Percentiles rank a stretch among this genome's conserved stretches.
phyloP scores from a whole-genome alignment of 176 grass and related monocot species.

The Elymus sibiricus region DNA sequence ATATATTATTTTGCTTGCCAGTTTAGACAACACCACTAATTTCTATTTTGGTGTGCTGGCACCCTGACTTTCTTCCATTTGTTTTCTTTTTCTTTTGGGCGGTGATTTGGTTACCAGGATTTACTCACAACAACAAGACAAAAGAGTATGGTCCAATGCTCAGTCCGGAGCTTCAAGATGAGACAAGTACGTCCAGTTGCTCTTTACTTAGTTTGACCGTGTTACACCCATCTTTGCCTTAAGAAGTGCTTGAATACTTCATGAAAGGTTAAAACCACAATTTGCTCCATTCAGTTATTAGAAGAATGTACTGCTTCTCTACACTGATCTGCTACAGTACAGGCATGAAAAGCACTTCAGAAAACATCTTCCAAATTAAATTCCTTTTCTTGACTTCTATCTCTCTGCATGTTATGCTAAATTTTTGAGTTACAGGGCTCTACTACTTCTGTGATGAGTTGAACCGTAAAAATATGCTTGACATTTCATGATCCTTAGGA shows the following conservation, averaged over 20 bases:
- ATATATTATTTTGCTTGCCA: not conserved
- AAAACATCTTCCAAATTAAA: not conserved
- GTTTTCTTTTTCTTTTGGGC: not conserved
- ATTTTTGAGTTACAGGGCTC: not conserved
- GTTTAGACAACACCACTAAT: not conserved
- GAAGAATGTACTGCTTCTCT: not conserved
- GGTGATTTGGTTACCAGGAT: conserved; percentile 32
- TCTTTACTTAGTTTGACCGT: not conserved
- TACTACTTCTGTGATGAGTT: not conserved
- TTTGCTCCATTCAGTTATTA: not conserved
- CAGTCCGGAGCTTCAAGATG: conserved; percentile 31
- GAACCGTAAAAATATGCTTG: not conserved
- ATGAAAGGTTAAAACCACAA: not conserved
- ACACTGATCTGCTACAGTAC: not conserved
- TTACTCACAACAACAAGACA: conserved; percentile 26
- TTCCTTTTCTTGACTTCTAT: not conserved
- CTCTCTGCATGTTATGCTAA: not conserved
- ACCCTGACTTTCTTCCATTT: not conserved
- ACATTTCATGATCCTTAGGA: not conserved
- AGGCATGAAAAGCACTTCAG: not conserved
- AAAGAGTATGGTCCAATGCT: conserved; percentile 42
- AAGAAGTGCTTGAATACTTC: not conserved
- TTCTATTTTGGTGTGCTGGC: not conserved
- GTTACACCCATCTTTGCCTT: not conserved
- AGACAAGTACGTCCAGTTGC: conserved; percentile 29